Evolutionary conservation across 2,329 filamentous ascomycete species (phyloP).

Genomic region (Chrysoporthe austroafricana): DNA sequence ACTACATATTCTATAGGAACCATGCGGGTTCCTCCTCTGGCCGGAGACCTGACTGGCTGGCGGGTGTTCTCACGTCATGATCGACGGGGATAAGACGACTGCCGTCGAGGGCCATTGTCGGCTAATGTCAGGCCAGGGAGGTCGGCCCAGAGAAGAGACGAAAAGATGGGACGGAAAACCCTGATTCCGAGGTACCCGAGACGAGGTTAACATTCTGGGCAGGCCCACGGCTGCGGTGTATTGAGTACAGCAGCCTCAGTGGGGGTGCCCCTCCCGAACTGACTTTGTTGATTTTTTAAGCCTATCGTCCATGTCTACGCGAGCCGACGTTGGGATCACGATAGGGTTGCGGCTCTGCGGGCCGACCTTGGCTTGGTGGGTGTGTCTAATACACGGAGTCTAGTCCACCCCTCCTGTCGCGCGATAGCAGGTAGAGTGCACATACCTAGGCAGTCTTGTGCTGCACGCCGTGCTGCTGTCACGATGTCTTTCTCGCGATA

Average conservation of each 20-base stretch:
- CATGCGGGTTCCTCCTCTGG: neutral
- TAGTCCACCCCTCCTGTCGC: neutral
- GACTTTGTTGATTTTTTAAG: neutral
- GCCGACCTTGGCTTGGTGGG: neutral
- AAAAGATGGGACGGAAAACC: neutral
- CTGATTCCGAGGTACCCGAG: neutral
- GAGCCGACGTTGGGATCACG: neutral
- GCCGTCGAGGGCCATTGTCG: constrained; percentile 15
- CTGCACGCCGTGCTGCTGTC: neutral
- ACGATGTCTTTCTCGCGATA: neutral
- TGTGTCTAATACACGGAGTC: constrained; percentile 3
- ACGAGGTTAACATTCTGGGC: neutral
- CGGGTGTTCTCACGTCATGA: constrained; percentile 15
- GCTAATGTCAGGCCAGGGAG: neutral
- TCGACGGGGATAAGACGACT: constrained; percentile 17
- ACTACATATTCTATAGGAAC: neutral
- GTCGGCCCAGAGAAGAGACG: neutral
- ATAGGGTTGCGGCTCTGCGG: constrained; percentile 23
- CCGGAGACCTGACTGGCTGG: neutral
- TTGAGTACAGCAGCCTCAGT: too few relatives aligned
- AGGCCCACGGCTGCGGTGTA: neutral
- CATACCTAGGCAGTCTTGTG: neutral
- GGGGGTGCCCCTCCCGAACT: too few relatives aligned
- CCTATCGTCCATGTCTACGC: neutral
- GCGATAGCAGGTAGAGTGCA: neutral